Percentiles rank a stretch among this genome's conserved stretches.
These are phyloP conservation scores for Nemophila menziesii DNA, from an alignment of 257 asterid genomes.

Conservation along the genomic window DNA sequence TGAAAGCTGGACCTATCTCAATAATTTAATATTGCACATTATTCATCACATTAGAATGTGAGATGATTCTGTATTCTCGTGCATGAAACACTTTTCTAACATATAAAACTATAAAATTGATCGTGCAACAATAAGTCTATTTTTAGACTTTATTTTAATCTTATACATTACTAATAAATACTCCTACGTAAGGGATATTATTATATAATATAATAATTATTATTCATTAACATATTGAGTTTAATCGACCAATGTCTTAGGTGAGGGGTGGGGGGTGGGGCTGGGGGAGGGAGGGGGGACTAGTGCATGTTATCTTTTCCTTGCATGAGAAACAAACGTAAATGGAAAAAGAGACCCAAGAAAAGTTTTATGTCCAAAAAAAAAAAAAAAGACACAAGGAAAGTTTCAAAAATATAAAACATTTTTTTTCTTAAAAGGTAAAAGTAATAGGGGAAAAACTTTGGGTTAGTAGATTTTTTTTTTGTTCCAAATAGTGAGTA, in stretches of 20 bases:
- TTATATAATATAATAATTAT: too few relatives aligned
- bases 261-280: too few relatives aligned
- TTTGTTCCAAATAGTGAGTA: too few relatives aligned
- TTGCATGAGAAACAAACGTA: constrained; percentile 13
- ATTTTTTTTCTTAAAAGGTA: background rate
- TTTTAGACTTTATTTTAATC: too few relatives aligned
- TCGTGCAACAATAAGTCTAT: background rate
- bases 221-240: too few relatives aligned
- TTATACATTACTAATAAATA: too few relatives aligned
- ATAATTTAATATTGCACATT: too few relatives aligned
- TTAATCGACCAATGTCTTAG: background rate
- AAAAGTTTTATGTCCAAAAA: constrained; percentile 9
- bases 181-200: background rate
- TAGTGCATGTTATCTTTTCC: constrained; percentile 17
- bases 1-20: too few relatives aligned
- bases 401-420: constrained; percentile 3
- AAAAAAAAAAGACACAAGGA: constrained; percentile 10
- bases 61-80: constrained; percentile 21
- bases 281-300: too few relatives aligned
- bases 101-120: background rate
- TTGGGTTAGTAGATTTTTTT: too few relatives aligned
- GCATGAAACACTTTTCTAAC: constrained; percentile 10
- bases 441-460: too few relatives aligned
- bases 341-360: constrained; percentile 10
- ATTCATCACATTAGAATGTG: constrained; percentile 15